These are phyloP conservation scores for Aspergillus pseudoglaucus DNA, from an alignment of 2,329 filamentous ascomycete genomes.

Conservation along the genomic window DNA sequence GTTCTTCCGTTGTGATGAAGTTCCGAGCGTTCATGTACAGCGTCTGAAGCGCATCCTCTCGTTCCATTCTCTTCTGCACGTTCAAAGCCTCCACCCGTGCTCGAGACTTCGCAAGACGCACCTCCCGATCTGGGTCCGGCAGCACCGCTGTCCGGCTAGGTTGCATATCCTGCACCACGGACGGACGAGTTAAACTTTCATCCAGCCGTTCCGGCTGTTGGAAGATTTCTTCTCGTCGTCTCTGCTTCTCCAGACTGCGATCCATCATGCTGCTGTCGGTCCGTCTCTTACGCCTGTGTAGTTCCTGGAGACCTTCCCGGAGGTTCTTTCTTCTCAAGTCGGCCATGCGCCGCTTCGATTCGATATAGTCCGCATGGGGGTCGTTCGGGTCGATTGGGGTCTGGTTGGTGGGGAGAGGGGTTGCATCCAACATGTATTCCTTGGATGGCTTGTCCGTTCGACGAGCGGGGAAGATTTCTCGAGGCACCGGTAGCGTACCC, in stretches of 20 bases:
- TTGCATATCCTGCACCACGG: conserved; percentile 50
- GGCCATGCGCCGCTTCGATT: conserved; percentile 70
- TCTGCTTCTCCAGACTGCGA: conserved; percentile 45
- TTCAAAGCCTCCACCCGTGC: conserved; percentile 38
- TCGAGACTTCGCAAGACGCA: conserved; percentile 42
- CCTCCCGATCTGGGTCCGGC: conserved; percentile 58
- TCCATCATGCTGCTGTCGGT: conserved; percentile 31
- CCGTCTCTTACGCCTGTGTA: conserved; percentile 59
- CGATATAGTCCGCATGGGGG: conserved; percentile 44
- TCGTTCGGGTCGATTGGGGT: conserved; percentile 28
- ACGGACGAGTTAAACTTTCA: conserved; percentile 67
- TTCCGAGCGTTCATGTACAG: conserved; percentile 81
- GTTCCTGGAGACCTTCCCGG: conserved; percentile 59
- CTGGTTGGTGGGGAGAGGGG: conserved; percentile 45
- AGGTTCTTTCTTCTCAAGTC: conserved; percentile 65
- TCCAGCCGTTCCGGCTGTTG: conserved; percentile 65
- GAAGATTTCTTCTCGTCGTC: conserved; percentile 46
- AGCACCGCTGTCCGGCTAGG: conserved; percentile 46
- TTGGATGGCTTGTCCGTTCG: conserved; percentile 55
- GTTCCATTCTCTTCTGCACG: conserved; percentile 50
- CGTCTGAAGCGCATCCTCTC: conserved; percentile 68
- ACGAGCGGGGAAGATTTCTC: conserved; percentile 65
- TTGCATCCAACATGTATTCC: conserved; percentile 56
- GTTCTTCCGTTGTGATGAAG: conserved; percentile 78
- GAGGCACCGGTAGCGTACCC: conserved; percentile 76